phyloP scores from a whole-genome alignment of 1,284 basidiomycete genomes.

The Anthracocystis walkeri region DNA sequence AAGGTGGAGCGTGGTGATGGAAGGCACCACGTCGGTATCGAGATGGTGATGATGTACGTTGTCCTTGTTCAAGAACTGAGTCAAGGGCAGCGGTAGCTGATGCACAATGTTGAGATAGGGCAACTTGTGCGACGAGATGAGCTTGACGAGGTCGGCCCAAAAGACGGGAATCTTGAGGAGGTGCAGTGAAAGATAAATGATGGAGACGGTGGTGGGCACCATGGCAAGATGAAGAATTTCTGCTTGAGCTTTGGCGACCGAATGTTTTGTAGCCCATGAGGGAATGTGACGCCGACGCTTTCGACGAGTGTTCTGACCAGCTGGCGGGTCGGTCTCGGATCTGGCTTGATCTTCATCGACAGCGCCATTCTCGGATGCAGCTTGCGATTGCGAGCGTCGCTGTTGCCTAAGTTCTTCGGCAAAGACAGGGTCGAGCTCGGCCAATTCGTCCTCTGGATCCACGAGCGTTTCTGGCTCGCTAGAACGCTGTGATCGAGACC shows the following conservation, averaged over 20 bases:
- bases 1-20: slow-evolving; percentile 75
- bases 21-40: slow-evolving; percentile 76
- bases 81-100: slow-evolving; percentile 77
- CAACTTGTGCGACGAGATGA: slow-evolving; percentile 79
- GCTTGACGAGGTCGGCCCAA: slow-evolving; percentile 53
- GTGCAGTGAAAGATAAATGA: slow-evolving; percentile 58
- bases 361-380: slow-evolving; percentile 1
- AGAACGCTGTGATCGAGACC: slow-evolving; percentile 18
- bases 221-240: slow-evolving; percentile 37
- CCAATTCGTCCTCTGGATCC: slow-evolving; percentile 46
- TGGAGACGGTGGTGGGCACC: slow-evolving; percentile 45
- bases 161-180: slow-evolving; percentile 55
- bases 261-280: slow-evolving; percentile 30
- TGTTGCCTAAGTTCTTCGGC: slow-evolving; percentile 34
- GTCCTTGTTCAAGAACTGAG: slow-evolving; percentile 74
- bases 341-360: background rate
- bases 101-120: slow-evolving; percentile 84
- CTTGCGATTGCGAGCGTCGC: slow-evolving; percentile 24
- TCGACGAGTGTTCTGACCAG: background rate
- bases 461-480: slow-evolving; percentile 34
- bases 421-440: slow-evolving; percentile 48
- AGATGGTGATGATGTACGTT: slow-evolving; percentile 45
- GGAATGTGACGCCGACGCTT: slow-evolving; percentile 25
- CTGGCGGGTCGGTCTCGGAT: background rate
- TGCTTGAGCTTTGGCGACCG: slow-evolving; percentile 27